phyloP scores from a whole-genome alignment of 2,329 filamentous ascomycete species.

The Botrytis pseudocinerea region DNA sequence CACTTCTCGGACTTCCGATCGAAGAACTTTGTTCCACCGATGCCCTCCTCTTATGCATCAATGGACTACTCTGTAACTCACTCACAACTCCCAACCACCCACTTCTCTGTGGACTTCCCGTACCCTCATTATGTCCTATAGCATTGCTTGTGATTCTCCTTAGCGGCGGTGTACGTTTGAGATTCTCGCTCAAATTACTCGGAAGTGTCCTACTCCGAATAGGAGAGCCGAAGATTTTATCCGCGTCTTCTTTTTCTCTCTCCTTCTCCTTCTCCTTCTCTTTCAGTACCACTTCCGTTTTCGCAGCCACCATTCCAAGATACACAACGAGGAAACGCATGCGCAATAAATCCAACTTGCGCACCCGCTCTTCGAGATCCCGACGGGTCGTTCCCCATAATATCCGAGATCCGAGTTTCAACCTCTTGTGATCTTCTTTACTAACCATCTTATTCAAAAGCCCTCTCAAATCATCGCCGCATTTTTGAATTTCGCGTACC shows the following conservation, averaged over 20 bases:
- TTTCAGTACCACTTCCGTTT: slow-evolving; percentile 32
- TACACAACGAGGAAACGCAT: slow-evolving; percentile 66
- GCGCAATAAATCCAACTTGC: slow-evolving; percentile 60
- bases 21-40: slow-evolving; percentile 53
- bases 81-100: slow-evolving; percentile 65
- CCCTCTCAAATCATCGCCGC: slow-evolving; percentile 61
- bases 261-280: slow-evolving; percentile 7
- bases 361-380: slow-evolving; percentile 57
- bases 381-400: slow-evolving; percentile 59
- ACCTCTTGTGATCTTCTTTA: slow-evolving; percentile 44
- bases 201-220: not conserved
- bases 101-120: slow-evolving; percentile 50
- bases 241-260: slow-evolving; percentile 14
- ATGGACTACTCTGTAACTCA: slow-evolving; percentile 61
- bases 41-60: slow-evolving; percentile 62
- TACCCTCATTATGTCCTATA: slow-evolving; percentile 53
- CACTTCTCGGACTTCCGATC: not conserved
- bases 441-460: slow-evolving; percentile 56
- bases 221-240: not conserved
- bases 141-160: slow-evolving; percentile 56
- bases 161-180: slow-evolving; percentile 44
- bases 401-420: slow-evolving; percentile 45
- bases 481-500: slow-evolving; percentile 62
- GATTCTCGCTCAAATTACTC: slow-evolving; percentile 30
- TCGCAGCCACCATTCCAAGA: slow-evolving; percentile 57